Evolutionary conservation across 208 protist genomes (phyloP), one percentile per base, ranked within the genome.

Genomic region (Hexamita inflata): DNA sequence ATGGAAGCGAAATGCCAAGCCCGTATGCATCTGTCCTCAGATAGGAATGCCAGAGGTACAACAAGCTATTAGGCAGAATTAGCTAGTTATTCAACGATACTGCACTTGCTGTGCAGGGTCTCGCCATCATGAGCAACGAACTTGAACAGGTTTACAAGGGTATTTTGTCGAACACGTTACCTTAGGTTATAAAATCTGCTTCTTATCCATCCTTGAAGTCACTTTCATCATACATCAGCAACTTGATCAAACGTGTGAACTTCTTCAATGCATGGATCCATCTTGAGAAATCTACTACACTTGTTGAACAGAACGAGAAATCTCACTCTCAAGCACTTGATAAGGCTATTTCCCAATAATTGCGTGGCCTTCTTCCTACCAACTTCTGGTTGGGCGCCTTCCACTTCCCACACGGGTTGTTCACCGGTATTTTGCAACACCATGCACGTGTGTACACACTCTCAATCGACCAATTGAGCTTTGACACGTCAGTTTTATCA

Each of bases 401-500:
- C 84, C 97, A 93, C 89, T 98, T 98, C 84, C 92, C 94, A 2
- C 94, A 95, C 82, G 92, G 91, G 45, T 97, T 98, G 82, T 90
- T 98, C 83, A 98, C 94, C 0, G 94, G 92, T 75, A 86, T 89
- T 35, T 89, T 92, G 81, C 92, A 97, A 85, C 95, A 96, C 83
- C 93, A 92, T 80, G 92, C 94, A 1, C 87, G 94, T 7, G 85
- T 89, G 77, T 78, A 88, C 41, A 80, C 89, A 40, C 85, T 93
- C 45, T 89, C 91, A 9, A 96, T 97, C 76, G 93, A 97, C 82
- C 90, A 88, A 75, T 89, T 96, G 77, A 90, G 83, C 9, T 95
- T 95, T 79, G 78, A 90, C 75, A 94, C 93, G 64, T 74, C 76
- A 30, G 85, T 97, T 53, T 57, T 91, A 35, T 73, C 86, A 11